phyloP scores from a whole-genome alignment of 129 eudicot species.

The Flaveria trinervia region DNA sequence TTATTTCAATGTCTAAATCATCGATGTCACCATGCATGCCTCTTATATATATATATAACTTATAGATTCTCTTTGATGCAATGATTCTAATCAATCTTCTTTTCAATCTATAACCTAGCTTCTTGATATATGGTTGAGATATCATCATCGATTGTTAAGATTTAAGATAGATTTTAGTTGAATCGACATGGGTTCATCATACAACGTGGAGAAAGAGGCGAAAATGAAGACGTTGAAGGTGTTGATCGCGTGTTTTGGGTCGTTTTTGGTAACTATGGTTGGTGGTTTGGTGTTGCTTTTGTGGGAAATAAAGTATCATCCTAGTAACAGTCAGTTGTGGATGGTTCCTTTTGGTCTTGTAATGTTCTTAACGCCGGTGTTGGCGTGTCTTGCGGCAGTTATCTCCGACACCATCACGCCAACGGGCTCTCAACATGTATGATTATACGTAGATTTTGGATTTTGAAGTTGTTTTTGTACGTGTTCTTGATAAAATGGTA shows the following conservation, averaged over 20 bases:
- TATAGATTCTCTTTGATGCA: background rate
- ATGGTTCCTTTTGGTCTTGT: constrained; percentile 85
- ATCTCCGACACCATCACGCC: constrained; percentile 34
- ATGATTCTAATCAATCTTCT: constrained; percentile 13
- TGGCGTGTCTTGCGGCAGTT: constrained; percentile 36
- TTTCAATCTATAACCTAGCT: background rate
- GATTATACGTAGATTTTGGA: background rate
- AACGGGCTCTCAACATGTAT: constrained; percentile 18
- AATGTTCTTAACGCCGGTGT: constrained; percentile 54
- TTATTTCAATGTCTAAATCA: constrained; percentile 28
- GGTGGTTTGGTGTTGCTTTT: constrained; percentile 56
- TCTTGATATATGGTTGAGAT: background rate
- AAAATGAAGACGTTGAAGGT: constrained; percentile 33
- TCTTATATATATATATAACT: constrained; percentile 13
- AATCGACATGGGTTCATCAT: constrained; percentile 17
- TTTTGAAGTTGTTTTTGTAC: background rate
- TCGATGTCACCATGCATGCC: constrained; percentile 30
- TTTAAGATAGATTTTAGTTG: background rate
- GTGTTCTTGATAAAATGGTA: background rate
- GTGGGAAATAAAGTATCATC: constrained; percentile 60
- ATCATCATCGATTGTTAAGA: background rate
- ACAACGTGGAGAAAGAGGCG: constrained; percentile 13
- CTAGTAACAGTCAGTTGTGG: constrained; percentile 61
- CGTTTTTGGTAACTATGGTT: constrained; percentile 45
- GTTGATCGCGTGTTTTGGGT: constrained; percentile 38